These are phyloP conservation scores for Phenoliferia sp. DNA, from an alignment of 1,284 basidiomycete genomes.

Conservation along the genomic window DNA sequence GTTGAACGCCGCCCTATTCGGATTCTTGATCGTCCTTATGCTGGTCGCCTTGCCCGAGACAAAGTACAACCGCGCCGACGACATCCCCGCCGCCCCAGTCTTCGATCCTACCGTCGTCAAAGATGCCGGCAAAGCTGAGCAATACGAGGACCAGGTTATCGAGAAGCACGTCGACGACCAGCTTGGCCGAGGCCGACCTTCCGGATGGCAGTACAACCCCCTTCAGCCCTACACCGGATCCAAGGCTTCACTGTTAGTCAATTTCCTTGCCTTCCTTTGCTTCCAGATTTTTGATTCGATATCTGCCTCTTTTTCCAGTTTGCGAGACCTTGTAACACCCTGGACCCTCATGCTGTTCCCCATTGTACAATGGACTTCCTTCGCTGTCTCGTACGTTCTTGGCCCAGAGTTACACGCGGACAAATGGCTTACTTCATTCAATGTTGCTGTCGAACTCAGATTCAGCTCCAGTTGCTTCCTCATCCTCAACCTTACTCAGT, in stretches of 20 bases:
- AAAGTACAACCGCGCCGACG: background rate
- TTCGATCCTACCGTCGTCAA: background rate
- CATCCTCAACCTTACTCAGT: constrained; percentile 10
- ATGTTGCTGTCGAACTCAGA: too few relatives aligned
- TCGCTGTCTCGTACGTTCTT: background rate
- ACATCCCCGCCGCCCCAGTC: background rate
- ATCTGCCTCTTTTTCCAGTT: too few relatives aligned
- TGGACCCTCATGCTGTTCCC: constrained; percentile 5
- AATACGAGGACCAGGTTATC: constrained; percentile 1
- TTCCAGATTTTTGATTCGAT: too few relatives aligned
- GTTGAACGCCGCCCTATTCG: constrained; percentile 6
- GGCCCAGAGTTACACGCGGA: too few relatives aligned
- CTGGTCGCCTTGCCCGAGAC: constrained; percentile 3
- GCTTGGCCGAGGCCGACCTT: background rate
- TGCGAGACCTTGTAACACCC: constrained; percentile 5
- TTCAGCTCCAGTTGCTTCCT: constrained; percentile 6
- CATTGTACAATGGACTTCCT: constrained; percentile 5
- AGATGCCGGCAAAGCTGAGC: background rate
- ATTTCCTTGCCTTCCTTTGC: too few relatives aligned
- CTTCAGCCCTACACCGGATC: background rate
- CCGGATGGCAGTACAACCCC: background rate
- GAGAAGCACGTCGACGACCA: constrained; percentile 10
- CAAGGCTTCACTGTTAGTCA: too few relatives aligned
- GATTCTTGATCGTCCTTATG: background rate
- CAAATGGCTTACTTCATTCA: too few relatives aligned